A percentile compares a stretch with the other conserved stretches of the same genome.
Evolutionary conservation across 2,329 filamentous ascomycete species (phyloP).

Genomic region (Stagonosporopsis cucurbitacearum): DNA sequence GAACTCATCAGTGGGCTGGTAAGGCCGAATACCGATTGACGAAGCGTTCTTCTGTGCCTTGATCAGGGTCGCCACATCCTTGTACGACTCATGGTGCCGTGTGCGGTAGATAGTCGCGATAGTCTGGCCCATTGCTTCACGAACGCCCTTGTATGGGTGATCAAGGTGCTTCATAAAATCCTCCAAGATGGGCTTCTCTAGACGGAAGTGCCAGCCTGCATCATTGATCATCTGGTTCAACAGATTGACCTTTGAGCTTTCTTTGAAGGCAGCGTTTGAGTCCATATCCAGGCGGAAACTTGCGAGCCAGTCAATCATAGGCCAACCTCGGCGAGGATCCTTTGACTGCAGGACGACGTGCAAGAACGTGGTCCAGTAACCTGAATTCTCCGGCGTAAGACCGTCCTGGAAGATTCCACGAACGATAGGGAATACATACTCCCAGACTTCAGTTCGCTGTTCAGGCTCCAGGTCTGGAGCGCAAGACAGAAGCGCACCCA

Average conservation of each 20-base stretch:
- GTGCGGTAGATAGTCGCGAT: conserved; percentile 89
- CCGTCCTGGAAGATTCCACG: conserved; percentile 87
- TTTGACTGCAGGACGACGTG: conserved; percentile 88
- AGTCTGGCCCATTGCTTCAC: conserved; percentile 90
- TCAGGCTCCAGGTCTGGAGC: conserved; percentile 79
- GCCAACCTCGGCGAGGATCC: conserved; percentile 86
- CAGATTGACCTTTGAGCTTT: conserved; percentile 93
- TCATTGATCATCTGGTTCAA: conserved; percentile 88
- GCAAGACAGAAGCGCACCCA: conserved; percentile 82
- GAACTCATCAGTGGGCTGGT: conserved; percentile 78
- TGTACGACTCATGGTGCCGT: conserved; percentile 92
- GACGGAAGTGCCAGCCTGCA: conserved; percentile 93
- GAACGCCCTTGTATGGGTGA: conserved; percentile 96
- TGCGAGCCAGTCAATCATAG: conserved; percentile 81
- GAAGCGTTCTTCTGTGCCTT: conserved; percentile 79
- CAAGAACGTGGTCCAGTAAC: conserved; percentile 94
- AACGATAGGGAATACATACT: conserved; percentile 87
- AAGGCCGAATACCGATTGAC: conserved; percentile 83
- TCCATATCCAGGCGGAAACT: conserved; percentile 90
- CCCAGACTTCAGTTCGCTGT: conserved; percentile 80
- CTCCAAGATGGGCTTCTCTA: conserved; percentile 84
- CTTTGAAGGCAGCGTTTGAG: conserved; percentile 97
- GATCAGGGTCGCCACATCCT: conserved; percentile 76
- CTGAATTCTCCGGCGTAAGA: conserved; percentile 89
- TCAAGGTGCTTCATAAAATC: conserved; percentile 92